Conservation (phyloP, 1,139 yeast species). For the Suhomyces yuchorum region DNA sequence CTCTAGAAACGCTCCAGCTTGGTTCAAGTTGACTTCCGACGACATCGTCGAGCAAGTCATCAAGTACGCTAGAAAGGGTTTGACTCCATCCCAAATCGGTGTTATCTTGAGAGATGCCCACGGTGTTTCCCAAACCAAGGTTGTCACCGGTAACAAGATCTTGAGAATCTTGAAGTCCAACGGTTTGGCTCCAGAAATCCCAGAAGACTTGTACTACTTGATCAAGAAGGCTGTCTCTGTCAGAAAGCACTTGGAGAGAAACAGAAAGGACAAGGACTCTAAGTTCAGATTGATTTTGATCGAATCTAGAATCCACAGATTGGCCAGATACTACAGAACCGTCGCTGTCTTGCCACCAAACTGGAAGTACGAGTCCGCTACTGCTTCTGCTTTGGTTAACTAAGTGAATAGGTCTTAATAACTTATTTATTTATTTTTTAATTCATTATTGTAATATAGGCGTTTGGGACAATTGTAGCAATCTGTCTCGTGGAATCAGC, state of each 20-base stretch:
- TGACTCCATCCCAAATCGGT: conserved; percentile 99
- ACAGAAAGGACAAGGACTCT: conserved; percentile 99
- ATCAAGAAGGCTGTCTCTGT: conserved; percentile 99
- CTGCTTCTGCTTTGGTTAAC: conserved; percentile 99
- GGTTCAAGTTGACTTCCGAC: conserved; percentile 98
- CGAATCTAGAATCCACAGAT: conserved; percentile 99
- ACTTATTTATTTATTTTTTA: conserved; percentile 5
- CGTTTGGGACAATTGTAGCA: conserved; percentile 1
- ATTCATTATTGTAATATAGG: conserved; percentile 9
- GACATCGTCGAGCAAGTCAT: conserved; percentile 96
- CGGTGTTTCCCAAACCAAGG: conserved; percentile 97
- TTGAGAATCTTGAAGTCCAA: conserved; percentile 98
- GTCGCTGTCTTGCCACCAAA: conserved; percentile 98
- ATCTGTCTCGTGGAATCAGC: neutral
- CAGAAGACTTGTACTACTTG: conserved; percentile 99
- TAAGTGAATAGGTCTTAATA: conserved; percentile 40
- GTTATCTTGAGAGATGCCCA: conserved; percentile 99
- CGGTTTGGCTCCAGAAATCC: conserved; percentile 99
- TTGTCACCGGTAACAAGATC: conserved; percentile 99
- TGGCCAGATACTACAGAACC: conserved; percentile 99
- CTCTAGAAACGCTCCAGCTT: conserved; percentile 98
- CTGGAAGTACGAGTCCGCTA: conserved; percentile 99
- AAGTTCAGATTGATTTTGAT: conserved; percentile 99
- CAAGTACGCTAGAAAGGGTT: conserved; percentile 99
- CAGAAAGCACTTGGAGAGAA: conserved; percentile 99